Conservation (phyloP, 2,329 filamentous ascomycete genomes). For the Aspergillus flavus region DNA sequence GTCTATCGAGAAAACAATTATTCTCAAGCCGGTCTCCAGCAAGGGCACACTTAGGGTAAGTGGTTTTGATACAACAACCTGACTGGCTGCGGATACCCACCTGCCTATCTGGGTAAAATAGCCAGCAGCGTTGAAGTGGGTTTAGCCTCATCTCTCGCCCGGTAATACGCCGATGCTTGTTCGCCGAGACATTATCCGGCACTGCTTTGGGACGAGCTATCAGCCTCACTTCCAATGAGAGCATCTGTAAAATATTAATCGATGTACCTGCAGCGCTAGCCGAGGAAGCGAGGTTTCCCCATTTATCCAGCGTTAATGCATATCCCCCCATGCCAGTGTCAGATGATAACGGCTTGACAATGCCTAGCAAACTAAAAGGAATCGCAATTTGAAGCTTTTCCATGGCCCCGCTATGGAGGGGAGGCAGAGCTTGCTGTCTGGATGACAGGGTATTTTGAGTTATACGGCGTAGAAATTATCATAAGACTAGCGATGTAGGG, state of each 20-base stretch:
- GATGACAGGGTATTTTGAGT: not conserved
- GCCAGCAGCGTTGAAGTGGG: not conserved
- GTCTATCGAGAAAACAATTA: not conserved
- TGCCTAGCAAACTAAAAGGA: not conserved
- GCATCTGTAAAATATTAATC: not conserved
- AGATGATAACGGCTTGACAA: not conserved
- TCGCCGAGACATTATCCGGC: not conserved
- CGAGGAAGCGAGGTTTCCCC: not conserved
- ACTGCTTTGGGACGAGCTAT: not conserved
- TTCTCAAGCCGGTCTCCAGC: not conserved
- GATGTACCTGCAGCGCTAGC: not conserved
- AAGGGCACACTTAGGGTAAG: not conserved
- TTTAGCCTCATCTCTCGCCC: not conserved
- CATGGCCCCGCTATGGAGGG: not conserved
- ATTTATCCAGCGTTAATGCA: too few relatives aligned
- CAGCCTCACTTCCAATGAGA: not conserved
- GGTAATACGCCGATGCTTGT: not conserved
- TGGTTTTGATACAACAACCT: not conserved
- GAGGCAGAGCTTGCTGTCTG: not conserved
- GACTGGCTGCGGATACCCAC: not conserved
- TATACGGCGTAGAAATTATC: not conserved
- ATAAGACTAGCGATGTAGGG: not conserved
- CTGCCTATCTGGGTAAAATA: slow-evolving; percentile 5
- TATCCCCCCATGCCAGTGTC: not conserved
- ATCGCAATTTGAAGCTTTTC: not conserved